Percentiles rank a stretch among this genome's conserved stretches.
Evolutionary conservation across 306 rosid genomes (phyloP).

Genomic region (Vicia sativa): DNA sequence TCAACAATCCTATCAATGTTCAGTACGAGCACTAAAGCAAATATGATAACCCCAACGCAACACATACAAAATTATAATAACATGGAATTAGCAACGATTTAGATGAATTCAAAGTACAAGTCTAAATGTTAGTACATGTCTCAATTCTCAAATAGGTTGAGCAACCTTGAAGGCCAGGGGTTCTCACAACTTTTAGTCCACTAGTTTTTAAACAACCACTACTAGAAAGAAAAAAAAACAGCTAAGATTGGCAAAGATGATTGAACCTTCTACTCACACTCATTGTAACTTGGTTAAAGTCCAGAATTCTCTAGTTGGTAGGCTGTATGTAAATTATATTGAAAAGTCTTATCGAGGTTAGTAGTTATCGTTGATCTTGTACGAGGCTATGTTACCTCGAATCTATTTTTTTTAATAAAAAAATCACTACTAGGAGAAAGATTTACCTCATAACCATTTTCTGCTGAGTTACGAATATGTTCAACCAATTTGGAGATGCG

Average conservation of each 20-base stretch:
- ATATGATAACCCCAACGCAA: slow-evolving; percentile 1
- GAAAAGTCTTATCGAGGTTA: not conserved
- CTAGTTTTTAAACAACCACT: slow-evolving; percentile 23
- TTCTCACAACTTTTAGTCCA: slow-evolving; percentile 19
- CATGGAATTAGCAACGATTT: slow-evolving; percentile 8
- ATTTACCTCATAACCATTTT: slow-evolving; percentile 56
- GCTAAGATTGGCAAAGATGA: not conserved
- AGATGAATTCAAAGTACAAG: not conserved
- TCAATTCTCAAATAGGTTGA: slow-evolving; percentile 26
- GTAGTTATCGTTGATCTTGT: not conserved
- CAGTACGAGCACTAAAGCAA: slow-evolving; percentile 17
- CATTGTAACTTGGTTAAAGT: not conserved
- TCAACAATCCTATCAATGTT: slow-evolving; percentile 19
- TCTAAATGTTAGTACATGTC: slow-evolving; percentile 18
- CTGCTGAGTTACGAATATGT: slow-evolving; percentile 50
- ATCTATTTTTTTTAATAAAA: not conserved
- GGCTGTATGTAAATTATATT: not conserved
- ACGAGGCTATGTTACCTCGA: not conserved
- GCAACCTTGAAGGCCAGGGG: slow-evolving; percentile 33
- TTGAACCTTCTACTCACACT: not conserved
- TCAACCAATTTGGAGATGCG: slow-evolving; percentile 64
- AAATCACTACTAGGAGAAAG: slow-evolving; percentile 15
- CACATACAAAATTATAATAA: not conserved
- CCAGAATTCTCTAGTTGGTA: not conserved
- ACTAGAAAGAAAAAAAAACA: not conserved